Evolutionary conservation across 441 rosid species (phyloP).

Genomic region (Brassica hybrid): DNA sequence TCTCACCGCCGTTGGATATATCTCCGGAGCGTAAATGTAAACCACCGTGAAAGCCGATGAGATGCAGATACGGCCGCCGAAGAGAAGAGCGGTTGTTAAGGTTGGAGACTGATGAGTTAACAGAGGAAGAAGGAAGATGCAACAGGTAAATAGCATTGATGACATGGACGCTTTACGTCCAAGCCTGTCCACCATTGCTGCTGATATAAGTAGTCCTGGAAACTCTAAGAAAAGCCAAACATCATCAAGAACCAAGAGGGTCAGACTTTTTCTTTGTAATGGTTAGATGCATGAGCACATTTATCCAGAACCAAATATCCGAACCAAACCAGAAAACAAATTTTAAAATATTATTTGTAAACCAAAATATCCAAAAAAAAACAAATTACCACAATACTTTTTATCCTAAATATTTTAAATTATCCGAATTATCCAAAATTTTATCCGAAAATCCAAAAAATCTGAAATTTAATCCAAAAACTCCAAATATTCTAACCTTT

Average conservation of each 20-base stretch:
- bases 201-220: constrained; percentile 81
- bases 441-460: no score
- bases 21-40: no score
- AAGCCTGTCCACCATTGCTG: constrained; percentile 70
- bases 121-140: constrained; percentile 75
- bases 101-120: constrained; percentile 60
- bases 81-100: constrained; percentile 72
- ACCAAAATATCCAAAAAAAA: no score
- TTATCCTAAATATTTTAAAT: no score
- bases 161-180: constrained; percentile 90
- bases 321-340: no score
- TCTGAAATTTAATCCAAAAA: no score
- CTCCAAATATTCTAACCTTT: no score
- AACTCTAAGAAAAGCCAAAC: constrained; percentile 51
- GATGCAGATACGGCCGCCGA: constrained; percentile 85
- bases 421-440: no score
- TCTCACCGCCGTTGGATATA: constrained; percentile 88
- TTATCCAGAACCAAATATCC: no score
- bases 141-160: constrained; percentile 66
- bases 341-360: no score
- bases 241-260: constrained; percentile 3
- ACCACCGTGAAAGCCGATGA: constrained; percentile 76
- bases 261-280: neutral
- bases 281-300: neutral
- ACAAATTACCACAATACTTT: no score